phyloP scores from a whole-genome alignment of 805 yeast species.

The Tetrapisispora pingtungensis region DNA sequence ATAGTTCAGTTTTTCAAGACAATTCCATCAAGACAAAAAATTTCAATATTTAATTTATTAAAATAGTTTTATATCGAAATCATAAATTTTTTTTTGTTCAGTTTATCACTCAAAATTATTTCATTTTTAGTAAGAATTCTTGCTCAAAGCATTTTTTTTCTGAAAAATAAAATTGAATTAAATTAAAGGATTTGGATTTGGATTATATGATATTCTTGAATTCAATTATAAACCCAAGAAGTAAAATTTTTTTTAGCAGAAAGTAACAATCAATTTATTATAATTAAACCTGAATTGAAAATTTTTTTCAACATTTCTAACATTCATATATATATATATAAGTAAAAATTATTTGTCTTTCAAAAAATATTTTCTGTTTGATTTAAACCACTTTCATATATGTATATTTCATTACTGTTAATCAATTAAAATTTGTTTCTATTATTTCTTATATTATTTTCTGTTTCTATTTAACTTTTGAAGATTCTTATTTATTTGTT shows the following conservation, averaged over 20 bases:
- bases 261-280: background rate
- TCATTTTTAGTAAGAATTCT: background rate
- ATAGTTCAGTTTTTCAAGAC: no score
- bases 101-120: slow-evolving; percentile 1
- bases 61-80: no score
- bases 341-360: background rate
- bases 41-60: no score
- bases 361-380: background rate
- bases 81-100: background rate
- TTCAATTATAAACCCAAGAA: background rate
- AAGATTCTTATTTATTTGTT: background rate
- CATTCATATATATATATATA: background rate
- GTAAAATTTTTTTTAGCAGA: background rate
- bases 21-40: no score
- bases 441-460: background rate
- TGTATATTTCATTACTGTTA: no score
- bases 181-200: background rate
- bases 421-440: no score
- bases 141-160: background rate
- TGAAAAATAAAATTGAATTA: no score
- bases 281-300: background rate
- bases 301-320: background rate
- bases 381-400: background rate
- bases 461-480: background rate
- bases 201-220: no score